Percentiles rank a stretch among this genome's conserved stretches.
These are phyloP conservation scores for Galerina marginata DNA, from an alignment of 768 basidiomycete species.

Conservation along the genomic window DNA sequence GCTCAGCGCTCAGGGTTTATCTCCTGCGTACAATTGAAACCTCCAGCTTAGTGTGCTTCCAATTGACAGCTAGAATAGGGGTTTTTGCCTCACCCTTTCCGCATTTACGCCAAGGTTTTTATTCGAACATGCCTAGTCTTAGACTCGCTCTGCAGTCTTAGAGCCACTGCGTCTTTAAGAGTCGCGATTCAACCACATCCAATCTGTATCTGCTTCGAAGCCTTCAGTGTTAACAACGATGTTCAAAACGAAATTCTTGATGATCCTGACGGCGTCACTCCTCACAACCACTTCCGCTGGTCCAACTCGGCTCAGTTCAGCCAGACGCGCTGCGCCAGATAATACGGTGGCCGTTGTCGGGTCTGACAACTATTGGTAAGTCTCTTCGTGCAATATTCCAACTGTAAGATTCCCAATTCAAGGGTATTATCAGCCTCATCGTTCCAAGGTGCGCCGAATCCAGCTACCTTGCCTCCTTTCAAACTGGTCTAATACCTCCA, in stretches of 20 bases:
- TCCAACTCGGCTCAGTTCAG: background rate
- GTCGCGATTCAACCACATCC: background rate
- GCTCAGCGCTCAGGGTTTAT: too few species aligned
- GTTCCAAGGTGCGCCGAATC: conserved; percentile 43
- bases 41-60: too few species aligned
- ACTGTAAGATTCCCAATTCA: too few species aligned
- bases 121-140: too few species aligned
- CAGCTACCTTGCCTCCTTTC: conserved; percentile 5
- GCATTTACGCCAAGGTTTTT: too few species aligned
- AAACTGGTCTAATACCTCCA: background rate
- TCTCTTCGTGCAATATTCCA: background rate
- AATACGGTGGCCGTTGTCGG: conserved; percentile 56
- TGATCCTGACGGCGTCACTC: background rate
- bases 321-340: conserved; percentile 28
- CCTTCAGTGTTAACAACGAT: background rate
- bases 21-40: too few species aligned
- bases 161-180: background rate
- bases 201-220: background rate
- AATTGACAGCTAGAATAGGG: too few species aligned
- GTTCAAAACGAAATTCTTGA: background rate
- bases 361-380: conserved; percentile 51
- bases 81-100: too few species aligned
- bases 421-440: conserved; percentile 40
- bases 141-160: too few species aligned
- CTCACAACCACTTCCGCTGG: background rate